A percentile compares a stretch with the other conserved stretches of the same genome.
Conservation (phyloP, 306 rosid genomes). For the Castanea mollissima region DNA sequence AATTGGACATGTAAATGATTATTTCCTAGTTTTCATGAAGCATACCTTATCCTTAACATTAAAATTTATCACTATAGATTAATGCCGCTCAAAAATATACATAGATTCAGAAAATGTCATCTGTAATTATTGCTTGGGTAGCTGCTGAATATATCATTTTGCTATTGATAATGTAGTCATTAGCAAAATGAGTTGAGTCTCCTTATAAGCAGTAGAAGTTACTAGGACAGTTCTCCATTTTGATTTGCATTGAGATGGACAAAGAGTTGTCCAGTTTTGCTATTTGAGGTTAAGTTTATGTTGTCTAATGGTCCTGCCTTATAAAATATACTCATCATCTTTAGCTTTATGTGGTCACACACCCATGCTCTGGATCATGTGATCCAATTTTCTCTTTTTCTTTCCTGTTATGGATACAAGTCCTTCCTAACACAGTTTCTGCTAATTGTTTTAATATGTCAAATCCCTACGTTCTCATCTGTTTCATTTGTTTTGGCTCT, state of each 20-base stretch:
- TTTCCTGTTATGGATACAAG: neutral
- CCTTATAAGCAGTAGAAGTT: neutral
- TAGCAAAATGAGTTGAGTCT: neutral
- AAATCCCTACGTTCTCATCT: conserved; percentile 18
- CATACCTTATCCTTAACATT: neutral
- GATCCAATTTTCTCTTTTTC: neutral
- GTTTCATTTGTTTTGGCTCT: conserved; percentile 29
- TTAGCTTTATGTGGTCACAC: neutral
- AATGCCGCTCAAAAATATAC: neutral
- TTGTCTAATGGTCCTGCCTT: neutral
- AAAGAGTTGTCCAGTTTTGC: neutral
- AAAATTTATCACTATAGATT: neutral
- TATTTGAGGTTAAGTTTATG: neutral
- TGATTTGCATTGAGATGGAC: neutral
- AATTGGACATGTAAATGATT: neutral
- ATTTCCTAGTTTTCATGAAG: neutral
- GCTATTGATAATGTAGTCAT: neutral
- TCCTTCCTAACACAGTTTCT: neutral
- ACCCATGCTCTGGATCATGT: neutral
- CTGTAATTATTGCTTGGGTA: neutral
- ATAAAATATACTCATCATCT: neutral
- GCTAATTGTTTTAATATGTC: neutral
- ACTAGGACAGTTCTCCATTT: neutral
- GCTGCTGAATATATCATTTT: neutral
- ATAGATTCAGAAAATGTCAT: conserved; percentile 8